These are phyloP conservation scores for Sporisorium graminicola DNA, from an alignment of 1,284 basidiomycete genomes.

Conservation along the genomic window DNA sequence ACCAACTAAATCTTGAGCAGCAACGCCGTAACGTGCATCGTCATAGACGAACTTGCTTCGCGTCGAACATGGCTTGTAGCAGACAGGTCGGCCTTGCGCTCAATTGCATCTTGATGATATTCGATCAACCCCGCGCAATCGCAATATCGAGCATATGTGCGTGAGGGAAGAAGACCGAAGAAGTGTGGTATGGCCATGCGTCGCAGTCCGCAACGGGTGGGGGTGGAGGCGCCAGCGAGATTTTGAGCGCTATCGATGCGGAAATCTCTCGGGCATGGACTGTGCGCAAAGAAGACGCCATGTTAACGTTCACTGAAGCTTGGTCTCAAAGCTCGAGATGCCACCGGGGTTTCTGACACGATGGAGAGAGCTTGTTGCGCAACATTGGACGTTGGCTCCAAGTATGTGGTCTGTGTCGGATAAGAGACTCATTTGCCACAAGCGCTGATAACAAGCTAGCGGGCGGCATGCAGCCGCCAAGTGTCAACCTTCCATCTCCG, in stretches of 20 bases:
- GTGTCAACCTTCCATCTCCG: not conserved
- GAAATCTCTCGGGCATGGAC: conserved; percentile 1
- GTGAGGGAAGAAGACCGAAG: not conserved
- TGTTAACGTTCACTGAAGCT: not conserved
- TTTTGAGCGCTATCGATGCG: conserved; percentile 21
- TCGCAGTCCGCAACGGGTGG: conserved; percentile 2
- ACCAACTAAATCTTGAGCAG: too few species aligned
- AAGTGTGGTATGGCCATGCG: not conserved
- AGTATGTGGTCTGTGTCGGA: conserved; percentile 8
- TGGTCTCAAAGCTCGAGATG: conserved; percentile 1
- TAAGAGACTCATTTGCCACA: not conserved
- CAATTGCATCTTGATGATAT: not conserved
- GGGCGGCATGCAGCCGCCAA: conserved; percentile 6
- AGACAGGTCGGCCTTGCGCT: not conserved
- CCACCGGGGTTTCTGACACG: not conserved
- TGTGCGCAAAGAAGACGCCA: conserved; percentile 7
- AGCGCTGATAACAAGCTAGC: not conserved
- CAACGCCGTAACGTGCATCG: too few species aligned
- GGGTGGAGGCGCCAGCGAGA: conserved; percentile 3
- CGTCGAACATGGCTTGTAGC: too few species aligned
- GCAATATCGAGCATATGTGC: not conserved
- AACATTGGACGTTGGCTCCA: not conserved
- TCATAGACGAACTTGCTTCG: too few species aligned
- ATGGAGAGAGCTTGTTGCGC: not conserved
- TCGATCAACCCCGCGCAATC: not conserved